Evolutionary conservation across 352 stramenopile species (phyloP).

Genomic region (Peronospora tabacina): DNA sequence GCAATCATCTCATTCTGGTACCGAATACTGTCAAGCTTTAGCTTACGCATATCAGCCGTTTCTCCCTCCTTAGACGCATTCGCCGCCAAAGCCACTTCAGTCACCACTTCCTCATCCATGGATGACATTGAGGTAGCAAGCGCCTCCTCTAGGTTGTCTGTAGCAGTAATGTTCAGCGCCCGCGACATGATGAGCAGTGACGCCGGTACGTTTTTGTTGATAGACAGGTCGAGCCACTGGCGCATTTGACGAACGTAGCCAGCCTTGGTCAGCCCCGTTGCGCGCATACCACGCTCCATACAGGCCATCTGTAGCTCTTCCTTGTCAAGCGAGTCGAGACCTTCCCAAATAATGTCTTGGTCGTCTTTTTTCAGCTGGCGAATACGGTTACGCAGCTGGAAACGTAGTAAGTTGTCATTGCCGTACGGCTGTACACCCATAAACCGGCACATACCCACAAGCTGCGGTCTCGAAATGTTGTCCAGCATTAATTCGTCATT

Average conservation of each 20-base stretch:
- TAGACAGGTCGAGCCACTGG: conserved; percentile 96
- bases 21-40: conserved; percentile 88
- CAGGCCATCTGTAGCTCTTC: conserved; percentile 96
- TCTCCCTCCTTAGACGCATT: conserved; percentile 56
- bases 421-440: conserved; percentile 96
- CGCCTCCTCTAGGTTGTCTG: conserved; percentile 77
- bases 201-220: conserved; percentile 97
- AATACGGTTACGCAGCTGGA: conserved; percentile 91
- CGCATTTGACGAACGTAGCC: conserved; percentile 93
- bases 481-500: conserved; percentile 98
- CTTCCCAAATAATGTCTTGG: conserved; percentile 98
- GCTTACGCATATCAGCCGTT: conserved; percentile 64
- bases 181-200: conserved; percentile 97
- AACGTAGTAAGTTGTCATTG: conserved; percentile 94
- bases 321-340: conserved; percentile 95
- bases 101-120: conserved; percentile 85
- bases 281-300: conserved; percentile 95
- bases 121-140: conserved; percentile 83
- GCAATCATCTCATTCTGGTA: conserved; percentile 95
- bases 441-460: conserved; percentile 96
- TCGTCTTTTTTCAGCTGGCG: conserved; percentile 95
- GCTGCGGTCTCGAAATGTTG: conserved; percentile 95
- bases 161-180: conserved; percentile 92
- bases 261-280: conserved; percentile 93
- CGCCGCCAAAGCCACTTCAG: conserved; percentile 71